Conservation (phyloP, 2,329 filamentous ascomycete genomes). For the Aspergillus pseudoterreus region DNA sequence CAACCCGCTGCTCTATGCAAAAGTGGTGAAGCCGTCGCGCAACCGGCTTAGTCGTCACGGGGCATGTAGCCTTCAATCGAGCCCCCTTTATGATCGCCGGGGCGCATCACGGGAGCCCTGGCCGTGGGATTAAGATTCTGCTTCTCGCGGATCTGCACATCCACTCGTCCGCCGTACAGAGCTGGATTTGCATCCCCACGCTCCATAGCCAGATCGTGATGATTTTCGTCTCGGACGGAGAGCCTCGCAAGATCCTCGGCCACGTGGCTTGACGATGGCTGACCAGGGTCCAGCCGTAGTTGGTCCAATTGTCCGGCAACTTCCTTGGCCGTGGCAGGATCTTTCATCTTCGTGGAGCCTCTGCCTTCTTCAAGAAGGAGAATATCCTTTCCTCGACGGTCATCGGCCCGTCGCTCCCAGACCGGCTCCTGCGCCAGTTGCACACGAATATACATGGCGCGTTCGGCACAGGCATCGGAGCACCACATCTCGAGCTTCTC, state of each 20-base stretch:
- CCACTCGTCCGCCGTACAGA: slow-evolving; percentile 27
- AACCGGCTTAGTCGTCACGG: slow-evolving; percentile 14
- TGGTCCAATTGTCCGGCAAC: slow-evolving; percentile 19
- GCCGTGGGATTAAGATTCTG: slow-evolving; percentile 15
- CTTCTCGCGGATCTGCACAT: slow-evolving; percentile 34
- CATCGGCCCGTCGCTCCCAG: slow-evolving; percentile 68
- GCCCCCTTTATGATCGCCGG: slow-evolving; percentile 33
- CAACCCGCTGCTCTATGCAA: neutral
- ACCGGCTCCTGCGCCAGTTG: slow-evolving; percentile 82
- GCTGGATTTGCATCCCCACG: slow-evolving; percentile 29
- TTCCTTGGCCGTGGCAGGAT: slow-evolving; percentile 22
- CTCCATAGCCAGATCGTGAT: slow-evolving; percentile 32
- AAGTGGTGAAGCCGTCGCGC: neutral
- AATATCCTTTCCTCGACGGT: slow-evolving; percentile 49
- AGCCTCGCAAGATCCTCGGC: slow-evolving; percentile 24
- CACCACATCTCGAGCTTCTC: slow-evolving; percentile 84
- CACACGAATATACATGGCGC: slow-evolving; percentile 80
- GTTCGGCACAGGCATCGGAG: slow-evolving; percentile 69
- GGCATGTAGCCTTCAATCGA: slow-evolving; percentile 43
- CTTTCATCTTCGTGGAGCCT: slow-evolving; percentile 15
- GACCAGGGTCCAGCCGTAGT: slow-evolving; percentile 15
- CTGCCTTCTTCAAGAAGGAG: slow-evolving; percentile 63
- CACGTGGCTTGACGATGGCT: slow-evolving; percentile 13
- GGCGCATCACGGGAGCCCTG: slow-evolving; percentile 29
- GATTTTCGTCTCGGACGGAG: slow-evolving; percentile 19